Conservation (phyloP, 352 stramenopile genomes). For the Bremia lactucae region DNA sequence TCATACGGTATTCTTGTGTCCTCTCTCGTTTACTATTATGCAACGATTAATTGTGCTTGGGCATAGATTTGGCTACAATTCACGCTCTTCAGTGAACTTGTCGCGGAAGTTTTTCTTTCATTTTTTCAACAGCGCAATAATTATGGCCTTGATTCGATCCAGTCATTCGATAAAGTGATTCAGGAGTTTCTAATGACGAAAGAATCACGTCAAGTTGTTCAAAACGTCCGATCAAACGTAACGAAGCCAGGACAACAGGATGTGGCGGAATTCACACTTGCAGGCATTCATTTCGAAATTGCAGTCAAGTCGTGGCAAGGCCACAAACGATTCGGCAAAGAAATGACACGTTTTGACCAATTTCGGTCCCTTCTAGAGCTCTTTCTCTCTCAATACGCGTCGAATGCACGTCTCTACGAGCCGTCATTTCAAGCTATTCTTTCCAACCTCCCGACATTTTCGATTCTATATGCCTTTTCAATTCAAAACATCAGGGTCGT, state of each 20-base stretch:
- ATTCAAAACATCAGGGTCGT: slow-evolving; percentile 47
- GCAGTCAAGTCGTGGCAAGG: slow-evolving; percentile 56
- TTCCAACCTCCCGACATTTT: slow-evolving; percentile 36
- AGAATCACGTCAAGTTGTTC: neutral
- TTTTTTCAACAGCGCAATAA: slow-evolving; percentile 33
- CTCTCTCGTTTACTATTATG: too few species aligned
- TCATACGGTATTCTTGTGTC: too few species aligned
- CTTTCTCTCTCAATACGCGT: slow-evolving; percentile 23
- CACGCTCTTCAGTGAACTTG: slow-evolving; percentile 50
- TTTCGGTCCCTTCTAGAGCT: slow-evolving; percentile 52
- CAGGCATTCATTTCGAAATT: slow-evolving; percentile 52
- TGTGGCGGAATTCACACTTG: slow-evolving; percentile 46
- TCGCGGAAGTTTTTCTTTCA: slow-evolving; percentile 58
- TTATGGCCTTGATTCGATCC: slow-evolving; percentile 11
- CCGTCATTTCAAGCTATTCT: slow-evolving; percentile 17
- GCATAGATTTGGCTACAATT: slow-evolving; percentile 75
- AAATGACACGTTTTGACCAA: slow-evolving; percentile 30
- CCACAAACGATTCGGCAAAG: slow-evolving; percentile 49
- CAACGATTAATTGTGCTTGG: too few species aligned
- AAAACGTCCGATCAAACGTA: too few species aligned
- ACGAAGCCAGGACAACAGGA: too few species aligned
- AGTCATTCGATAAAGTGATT: slow-evolving; percentile 18
- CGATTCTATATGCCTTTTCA: slow-evolving; percentile 45
- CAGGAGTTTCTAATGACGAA: too few species aligned
- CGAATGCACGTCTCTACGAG: slow-evolving; percentile 3